Conservation (phyloP, 2,329 filamentous ascomycete genomes). For the Trichoderma sp. region DNA sequence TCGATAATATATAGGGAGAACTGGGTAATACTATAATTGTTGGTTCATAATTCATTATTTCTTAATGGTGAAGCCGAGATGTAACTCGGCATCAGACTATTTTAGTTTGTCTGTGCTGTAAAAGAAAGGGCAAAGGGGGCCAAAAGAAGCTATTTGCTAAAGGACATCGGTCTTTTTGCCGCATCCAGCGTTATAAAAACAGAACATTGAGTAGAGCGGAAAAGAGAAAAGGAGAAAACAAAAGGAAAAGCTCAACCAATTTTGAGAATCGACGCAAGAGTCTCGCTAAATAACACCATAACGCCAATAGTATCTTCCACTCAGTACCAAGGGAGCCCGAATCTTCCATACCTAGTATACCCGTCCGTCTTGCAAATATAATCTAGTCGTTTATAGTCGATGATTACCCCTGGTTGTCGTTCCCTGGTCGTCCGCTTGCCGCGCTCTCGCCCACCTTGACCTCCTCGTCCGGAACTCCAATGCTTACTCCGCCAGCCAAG, state of each 20-base stretch:
- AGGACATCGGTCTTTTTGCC: not conserved
- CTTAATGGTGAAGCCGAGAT: not conserved
- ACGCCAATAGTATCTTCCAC: not conserved
- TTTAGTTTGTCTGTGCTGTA: not conserved
- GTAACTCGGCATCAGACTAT: not conserved
- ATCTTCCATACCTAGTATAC: not conserved
- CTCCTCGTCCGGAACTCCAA: constrained; percentile 59
- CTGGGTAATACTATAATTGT: not conserved
- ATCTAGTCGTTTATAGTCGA: not conserved
- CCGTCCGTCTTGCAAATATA: not conserved
- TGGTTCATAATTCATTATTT: constrained; percentile 9
- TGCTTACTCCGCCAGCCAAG: constrained; percentile 44
- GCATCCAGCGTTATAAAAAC: not conserved
- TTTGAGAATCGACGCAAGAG: not conserved
- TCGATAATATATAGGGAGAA: not conserved
- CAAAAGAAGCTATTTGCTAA: not conserved
- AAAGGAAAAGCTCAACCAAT: not conserved
- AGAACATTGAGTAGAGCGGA: not conserved
- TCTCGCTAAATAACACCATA: not conserved
- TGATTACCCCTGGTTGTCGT: not conserved
- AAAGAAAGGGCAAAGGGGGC: not conserved
- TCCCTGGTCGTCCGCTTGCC: constrained; percentile 42
- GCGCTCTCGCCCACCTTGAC: constrained; percentile 61
- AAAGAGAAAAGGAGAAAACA: not conserved
- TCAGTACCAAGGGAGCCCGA: not conserved